Evolutionary conservation across 192 early-diverging fungal genomes (phyloP), one percentile per base, ranked within the genome.

Genomic region (Gonapodya sp.): DNA sequence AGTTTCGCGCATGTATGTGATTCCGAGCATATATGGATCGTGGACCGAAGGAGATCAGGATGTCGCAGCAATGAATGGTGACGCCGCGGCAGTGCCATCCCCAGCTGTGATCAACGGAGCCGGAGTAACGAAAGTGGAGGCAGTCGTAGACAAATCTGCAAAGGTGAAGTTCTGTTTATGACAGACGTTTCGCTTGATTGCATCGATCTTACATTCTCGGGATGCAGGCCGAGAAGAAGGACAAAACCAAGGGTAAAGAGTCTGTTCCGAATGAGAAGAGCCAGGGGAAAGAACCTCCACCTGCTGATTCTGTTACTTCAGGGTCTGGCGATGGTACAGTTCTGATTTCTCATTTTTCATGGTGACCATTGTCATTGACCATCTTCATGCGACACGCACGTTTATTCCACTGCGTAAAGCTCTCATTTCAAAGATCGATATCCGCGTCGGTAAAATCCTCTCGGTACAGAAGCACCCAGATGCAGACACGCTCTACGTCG

Each of bases 401-500:
- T 8, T 8, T 64, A 24, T 64, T 64, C 46, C 24, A 8, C 8
- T 16, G 8, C 46, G 8, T 64, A 8, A 8, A 64, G 46, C 89
- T 0, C 35, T 88, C 16, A 85, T 91, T 73, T 93, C 95, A 72
- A 92, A 95, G 84, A 88, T 99, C 36, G 95, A 99, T 86, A 92
- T 99, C 81, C 93, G 94, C 35, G 96, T 99, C 37, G 97, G 97
- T 36, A 91, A 91, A 80, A 96, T 99, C 74, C 75, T 94, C 80
- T 85, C 87, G 31, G 94, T 92, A 34, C 86, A 93, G 84, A 93
- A 94, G 85, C 97, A 99, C 85, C 94, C 94, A n/a, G 94, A 95
- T 82, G 97, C 97, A 1, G 97, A 99, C 84, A 87, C 96, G 1
- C 88, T 99, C 18, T 99, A 99, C 83, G 95, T 99, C 31, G 97